phyloP scores from a whole-genome alignment of 352 stramenopile species.

The Globisporangium uncinulatum region DNA sequence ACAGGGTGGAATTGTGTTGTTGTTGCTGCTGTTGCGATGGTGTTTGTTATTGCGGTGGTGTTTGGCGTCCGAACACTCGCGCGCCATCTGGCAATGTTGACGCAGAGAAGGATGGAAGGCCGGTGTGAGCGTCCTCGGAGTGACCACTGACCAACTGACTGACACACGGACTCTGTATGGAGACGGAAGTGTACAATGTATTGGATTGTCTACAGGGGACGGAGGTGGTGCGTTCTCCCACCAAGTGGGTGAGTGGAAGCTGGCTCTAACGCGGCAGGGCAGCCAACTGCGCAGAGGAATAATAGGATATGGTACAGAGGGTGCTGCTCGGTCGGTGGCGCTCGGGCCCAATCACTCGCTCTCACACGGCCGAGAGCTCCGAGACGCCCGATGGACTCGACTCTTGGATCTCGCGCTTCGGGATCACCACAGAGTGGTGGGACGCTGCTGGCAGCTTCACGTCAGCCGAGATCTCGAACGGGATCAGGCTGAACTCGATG shows the following conservation, averaged over 20 bases:
- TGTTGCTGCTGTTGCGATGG: too few relatives aligned
- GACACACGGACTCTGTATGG: not conserved
- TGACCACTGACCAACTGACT: not conserved
- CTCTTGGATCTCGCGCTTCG: constrained; percentile 38
- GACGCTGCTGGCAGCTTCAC: constrained; percentile 6
- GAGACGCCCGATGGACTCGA: constrained; percentile 46
- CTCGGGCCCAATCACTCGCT: not conserved
- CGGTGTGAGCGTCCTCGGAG: not conserved
- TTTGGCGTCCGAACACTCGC: not conserved
- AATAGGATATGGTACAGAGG: constrained; percentile 48
- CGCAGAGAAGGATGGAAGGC: not conserved
- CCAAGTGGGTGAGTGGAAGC: not conserved
- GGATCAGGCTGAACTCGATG: constrained; percentile 64
- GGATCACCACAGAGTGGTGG: constrained; percentile 12
- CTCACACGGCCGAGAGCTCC: constrained; percentile 39
- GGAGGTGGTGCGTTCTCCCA: not conserved
- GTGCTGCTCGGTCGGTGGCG: not conserved
- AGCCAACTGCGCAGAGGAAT: constrained; percentile 19
- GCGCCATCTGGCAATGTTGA: not conserved
- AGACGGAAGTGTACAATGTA: not conserved
- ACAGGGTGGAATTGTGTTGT: too few relatives aligned
- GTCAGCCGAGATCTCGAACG: constrained; percentile 49
- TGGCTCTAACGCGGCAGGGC: not conserved
- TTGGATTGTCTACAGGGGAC: not conserved
- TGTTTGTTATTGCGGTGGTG: too few relatives aligned